Conservation (phyloP, 148 eudicot genomes). For the Arbutus unedo region DNA sequence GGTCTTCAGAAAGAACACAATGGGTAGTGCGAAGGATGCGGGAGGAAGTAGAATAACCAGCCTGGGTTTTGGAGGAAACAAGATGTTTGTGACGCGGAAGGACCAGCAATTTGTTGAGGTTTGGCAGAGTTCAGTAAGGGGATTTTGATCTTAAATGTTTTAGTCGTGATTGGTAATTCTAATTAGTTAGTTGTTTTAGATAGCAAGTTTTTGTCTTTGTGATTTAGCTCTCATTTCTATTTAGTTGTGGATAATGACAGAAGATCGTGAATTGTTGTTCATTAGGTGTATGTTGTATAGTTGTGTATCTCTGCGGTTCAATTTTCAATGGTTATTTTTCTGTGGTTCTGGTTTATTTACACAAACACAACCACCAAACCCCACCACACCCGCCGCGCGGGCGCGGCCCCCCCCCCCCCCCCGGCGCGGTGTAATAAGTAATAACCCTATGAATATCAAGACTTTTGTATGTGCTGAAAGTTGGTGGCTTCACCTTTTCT, state of each 20-base stretch:
- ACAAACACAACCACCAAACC: too few species aligned
- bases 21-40: slow-evolving; percentile 77
- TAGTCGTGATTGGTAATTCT: neutral
- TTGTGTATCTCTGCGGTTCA: neutral
- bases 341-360: too few species aligned
- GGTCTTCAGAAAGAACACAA: slow-evolving; percentile 60
- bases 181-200: neutral
- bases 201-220: neutral
- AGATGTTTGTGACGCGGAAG: slow-evolving; percentile 80
- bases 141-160: slow-evolving; percentile 23
- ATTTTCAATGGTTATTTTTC: neutral
- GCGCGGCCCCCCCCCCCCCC: too few species aligned
- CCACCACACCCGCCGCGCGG: too few species aligned
- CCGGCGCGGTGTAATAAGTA: too few species aligned
- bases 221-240: neutral
- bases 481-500: neutral
- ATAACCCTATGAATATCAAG: too few species aligned
- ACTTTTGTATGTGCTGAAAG: neutral
- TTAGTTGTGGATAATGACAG: neutral
- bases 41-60: slow-evolving; percentile 52
- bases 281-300: neutral
- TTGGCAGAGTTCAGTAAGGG: slow-evolving; percentile 62
- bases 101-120: slow-evolving; percentile 78
- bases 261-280: neutral
- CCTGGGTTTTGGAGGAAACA: slow-evolving; percentile 78